A percentile compares a stretch with the other conserved stretches of the same genome.
These are phyloP conservation scores for Mycena maculata DNA, from an alignment of 768 basidiomycete species.

Conservation along the genomic window DNA sequence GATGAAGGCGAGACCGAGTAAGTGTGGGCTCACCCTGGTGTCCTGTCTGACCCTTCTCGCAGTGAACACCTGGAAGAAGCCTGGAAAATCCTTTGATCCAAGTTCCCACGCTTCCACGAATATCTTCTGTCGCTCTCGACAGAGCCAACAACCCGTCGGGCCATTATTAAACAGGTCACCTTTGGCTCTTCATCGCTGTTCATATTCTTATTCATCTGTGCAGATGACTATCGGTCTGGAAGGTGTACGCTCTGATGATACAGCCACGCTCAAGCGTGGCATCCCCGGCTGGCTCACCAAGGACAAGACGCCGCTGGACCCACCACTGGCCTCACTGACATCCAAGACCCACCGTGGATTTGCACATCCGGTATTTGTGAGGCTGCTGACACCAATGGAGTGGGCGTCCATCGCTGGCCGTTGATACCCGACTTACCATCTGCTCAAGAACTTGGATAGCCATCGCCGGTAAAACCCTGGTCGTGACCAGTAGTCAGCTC, in stretches of 20 bases:
- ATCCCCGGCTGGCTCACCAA: not conserved
- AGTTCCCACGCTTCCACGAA: conserved; percentile 1
- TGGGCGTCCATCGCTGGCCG: not conserved
- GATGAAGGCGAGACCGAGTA: not conserved
- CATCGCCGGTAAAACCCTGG: not conserved
- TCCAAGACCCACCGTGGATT: not conserved
- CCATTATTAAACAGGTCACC: not conserved
- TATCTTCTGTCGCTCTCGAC: not conserved
- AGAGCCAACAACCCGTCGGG: not conserved
- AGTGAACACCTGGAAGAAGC: not conserved
- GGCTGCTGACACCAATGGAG: not conserved
- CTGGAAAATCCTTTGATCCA: not conserved
- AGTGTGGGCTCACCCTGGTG: not conserved
- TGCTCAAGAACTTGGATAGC: not conserved
- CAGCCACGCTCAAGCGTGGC: not conserved
- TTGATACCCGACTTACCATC: not conserved
- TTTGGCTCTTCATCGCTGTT: not conserved
- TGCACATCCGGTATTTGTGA: not conserved
- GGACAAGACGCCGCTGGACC: not conserved
- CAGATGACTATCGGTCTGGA: not conserved
- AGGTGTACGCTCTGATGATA: not conserved
- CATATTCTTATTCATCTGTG: not conserved
- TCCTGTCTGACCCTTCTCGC: not conserved
- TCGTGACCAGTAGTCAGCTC: not conserved
- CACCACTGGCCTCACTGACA: not conserved